Percentiles rank a stretch among this genome's conserved stretches.
These are phyloP conservation scores for Oenanthe sinensis DNA, from an alignment of 129 eudicot genomes.

Conservation along the genomic window DNA sequence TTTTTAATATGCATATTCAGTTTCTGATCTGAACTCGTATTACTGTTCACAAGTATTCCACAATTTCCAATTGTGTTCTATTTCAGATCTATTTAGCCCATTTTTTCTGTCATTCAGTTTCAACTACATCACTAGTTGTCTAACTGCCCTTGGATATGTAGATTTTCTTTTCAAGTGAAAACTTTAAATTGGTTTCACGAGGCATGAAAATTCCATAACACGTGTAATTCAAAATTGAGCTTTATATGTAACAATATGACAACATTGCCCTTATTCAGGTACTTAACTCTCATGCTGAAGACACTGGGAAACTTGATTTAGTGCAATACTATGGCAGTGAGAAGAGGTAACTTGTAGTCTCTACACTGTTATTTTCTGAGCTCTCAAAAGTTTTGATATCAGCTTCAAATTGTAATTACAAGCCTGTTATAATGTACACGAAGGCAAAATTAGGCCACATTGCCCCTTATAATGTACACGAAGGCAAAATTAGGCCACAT, in stretches of 20 bases:
- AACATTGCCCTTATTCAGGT: constrained; percentile 15
- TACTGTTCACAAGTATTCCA: neutral
- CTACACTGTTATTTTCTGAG: neutral
- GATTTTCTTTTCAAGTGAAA: neutral
- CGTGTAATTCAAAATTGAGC: neutral
- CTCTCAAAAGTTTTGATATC: neutral
- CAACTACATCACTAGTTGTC: neutral
- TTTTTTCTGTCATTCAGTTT: neutral
- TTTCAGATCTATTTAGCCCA: neutral
- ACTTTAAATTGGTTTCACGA: neutral
- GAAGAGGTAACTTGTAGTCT: constrained; percentile 19
- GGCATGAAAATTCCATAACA: neutral
- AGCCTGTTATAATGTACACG: too few relatives aligned
- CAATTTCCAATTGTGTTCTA: neutral
- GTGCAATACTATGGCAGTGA: constrained; percentile 31
- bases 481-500: too few relatives aligned
- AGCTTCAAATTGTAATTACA: neutral
- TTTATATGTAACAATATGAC: neutral
- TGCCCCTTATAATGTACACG: too few relatives aligned
- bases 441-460: too few relatives aligned
- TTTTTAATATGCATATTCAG: neutral
- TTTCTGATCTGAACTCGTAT: neutral
- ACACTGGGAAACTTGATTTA: constrained; percentile 15
- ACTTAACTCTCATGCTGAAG: neutral
- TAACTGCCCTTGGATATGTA: neutral